Evolutionary conservation across 2,329 filamentous ascomycete species (phyloP).

Genomic region (Botrytis pseudocinerea): DNA sequence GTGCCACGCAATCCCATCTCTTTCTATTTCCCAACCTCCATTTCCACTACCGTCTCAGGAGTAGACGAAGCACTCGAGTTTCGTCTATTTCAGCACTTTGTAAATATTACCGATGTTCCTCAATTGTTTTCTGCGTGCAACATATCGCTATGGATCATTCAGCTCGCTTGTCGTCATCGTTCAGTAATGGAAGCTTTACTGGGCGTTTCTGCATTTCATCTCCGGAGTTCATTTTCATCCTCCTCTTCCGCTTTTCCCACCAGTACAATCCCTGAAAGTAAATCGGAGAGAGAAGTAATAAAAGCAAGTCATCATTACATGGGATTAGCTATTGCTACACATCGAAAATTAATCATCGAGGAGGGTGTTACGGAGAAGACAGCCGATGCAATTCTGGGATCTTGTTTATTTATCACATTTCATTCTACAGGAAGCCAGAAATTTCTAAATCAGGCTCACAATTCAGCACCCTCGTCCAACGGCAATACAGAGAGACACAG

Average conservation of each 20-base stretch:
- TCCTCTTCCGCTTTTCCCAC: neutral
- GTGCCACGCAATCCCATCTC: neutral
- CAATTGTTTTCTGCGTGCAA: neutral
- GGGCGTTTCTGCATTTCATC: neutral
- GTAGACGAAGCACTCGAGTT: neutral
- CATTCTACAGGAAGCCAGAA: neutral
- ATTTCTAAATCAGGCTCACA: neutral
- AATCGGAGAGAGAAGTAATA: neutral
- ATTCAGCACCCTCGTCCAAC: neutral
- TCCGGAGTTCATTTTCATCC: conserved; percentile 7
- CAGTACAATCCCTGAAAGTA: neutral
- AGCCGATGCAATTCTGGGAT: neutral
- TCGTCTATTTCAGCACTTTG: conserved; percentile 15
- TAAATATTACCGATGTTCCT: neutral
- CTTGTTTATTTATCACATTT: conserved; percentile 12
- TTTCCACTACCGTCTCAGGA: neutral
- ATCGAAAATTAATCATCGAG: neutral
- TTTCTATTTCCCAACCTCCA: conserved; percentile 2
- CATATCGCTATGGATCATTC: neutral
- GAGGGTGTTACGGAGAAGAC: conserved; percentile 10
- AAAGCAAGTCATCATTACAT: conserved; percentile 14
- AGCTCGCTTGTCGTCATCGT: neutral
- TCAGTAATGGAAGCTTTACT: conserved; percentile 17
- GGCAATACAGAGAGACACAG: neutral
- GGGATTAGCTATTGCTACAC: conserved; percentile 1